Base-by-base conservation (phyloP, 805 yeast species). In the Barnettozyma botsteinii region DNA sequence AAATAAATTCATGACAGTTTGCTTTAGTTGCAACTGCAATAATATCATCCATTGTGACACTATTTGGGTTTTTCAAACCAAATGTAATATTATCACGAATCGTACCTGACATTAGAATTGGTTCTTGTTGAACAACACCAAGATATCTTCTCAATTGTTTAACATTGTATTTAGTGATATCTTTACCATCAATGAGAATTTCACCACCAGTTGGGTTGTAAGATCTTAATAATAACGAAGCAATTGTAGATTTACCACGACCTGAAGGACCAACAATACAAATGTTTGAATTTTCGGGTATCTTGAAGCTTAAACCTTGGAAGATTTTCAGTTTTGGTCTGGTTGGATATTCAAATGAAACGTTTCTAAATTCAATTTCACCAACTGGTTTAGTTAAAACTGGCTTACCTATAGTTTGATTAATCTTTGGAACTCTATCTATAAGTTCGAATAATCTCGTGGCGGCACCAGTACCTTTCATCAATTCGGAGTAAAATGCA, bases 381-480 rank as follows among this genome's bases (percentile, higher is more conserved):
- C 43, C 70, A 42, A 70, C 64, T 45, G 60, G 74, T 54, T 50
- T 61, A 11, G 44, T 49, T 4, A 56, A 43, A 25, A 73, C 64
- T 37, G 65, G 67, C 24, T 55, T 45, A 21, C 98, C 98, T 15
- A 65, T 55, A 1, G 82, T 72, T 3, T 89, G 75, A 11, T 72
- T 67, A 31, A 91, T 86, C 15, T 69, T 63, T 2, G 97, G 89
- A 42, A 77, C 65, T 61, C 84, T 72, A 47, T 86, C 95, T 33
- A 83, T 76, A 34, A 93, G 67, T 59, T 93, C 98, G 65, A 91
- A 91, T 27, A 91, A 68, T 48, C 98, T 72, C 39, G 91, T 80
- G 0, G 98, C 94, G 1, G 98, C 98, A 41, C 98, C 98, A 8
- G 87, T 85, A 39, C 97, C 98, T 66, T 93, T 93, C 98, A 93